A percentile compares a stretch with the other conserved stretches of the same genome.
Conservation (phyloP, 768 basidiomycete genomes). For the Tulasnella calospora region DNA sequence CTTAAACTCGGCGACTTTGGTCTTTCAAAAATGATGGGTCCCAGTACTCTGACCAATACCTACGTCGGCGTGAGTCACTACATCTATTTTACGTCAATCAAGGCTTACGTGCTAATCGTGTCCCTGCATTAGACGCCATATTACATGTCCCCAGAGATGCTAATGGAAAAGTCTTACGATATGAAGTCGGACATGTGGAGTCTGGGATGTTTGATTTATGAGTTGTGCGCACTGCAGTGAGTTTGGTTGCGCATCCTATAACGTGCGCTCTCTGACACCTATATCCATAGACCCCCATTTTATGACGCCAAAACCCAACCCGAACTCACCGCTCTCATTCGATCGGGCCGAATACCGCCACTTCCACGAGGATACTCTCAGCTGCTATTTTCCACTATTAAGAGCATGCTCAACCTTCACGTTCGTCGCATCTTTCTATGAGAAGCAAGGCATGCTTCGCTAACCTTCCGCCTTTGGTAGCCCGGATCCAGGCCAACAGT, state of each 20-base stretch:
- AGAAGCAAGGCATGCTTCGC: not conserved
- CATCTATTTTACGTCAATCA: not conserved
- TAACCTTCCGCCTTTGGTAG: constrained; percentile 39
- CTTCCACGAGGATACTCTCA: constrained; percentile 79
- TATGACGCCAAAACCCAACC: constrained; percentile 87
- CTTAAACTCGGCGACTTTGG: constrained; percentile 98
- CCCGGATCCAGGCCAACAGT: constrained; percentile 85
- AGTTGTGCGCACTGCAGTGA: constrained; percentile 82
- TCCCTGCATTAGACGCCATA: constrained; percentile 75
- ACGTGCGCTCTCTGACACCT: not conserved
- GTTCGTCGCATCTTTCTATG: constrained; percentile 42
- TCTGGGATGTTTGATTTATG: constrained; percentile 92
- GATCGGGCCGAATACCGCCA: constrained; percentile 84
- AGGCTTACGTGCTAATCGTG: not conserved
- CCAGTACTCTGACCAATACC: constrained; percentile 87
- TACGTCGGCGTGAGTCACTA: constrained; percentile 79
- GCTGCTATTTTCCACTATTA: constrained; percentile 65
- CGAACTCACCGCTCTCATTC: constrained; percentile 76
- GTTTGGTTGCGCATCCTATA: constrained; percentile 25
- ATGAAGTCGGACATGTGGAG: constrained; percentile 99
- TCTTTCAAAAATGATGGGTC: constrained; percentile 82
- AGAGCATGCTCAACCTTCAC: constrained; percentile 80
- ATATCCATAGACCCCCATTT: constrained; percentile 60
- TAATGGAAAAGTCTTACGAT: constrained; percentile 96
- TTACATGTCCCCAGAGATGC: constrained; percentile 98